phyloP scores from a whole-genome alignment of 2,329 filamentous ascomycete genomes.

The Ophiostoma sp. region DNA sequence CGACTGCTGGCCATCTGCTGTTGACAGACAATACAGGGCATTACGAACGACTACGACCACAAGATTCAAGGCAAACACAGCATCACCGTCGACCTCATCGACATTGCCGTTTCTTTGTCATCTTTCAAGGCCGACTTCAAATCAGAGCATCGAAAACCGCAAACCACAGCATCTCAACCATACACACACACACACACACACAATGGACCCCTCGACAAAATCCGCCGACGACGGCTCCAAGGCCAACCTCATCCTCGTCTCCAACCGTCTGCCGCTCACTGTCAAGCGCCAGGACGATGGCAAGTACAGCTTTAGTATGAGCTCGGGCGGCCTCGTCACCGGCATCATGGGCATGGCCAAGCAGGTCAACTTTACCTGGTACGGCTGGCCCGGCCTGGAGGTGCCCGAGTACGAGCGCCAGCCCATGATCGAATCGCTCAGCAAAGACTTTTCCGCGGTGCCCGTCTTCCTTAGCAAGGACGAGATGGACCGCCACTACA shows the following conservation, averaged over 20 bases:
- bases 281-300: constrained; percentile 92
- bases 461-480: constrained; percentile 93
- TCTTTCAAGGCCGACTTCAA: neutral
- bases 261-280: constrained; percentile 92
- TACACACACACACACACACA: neutral
- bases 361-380: constrained; percentile 94
- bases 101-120: neutral
- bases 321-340: constrained; percentile 89
- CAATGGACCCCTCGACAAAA: constrained; percentile 19
- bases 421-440: constrained; percentile 68
- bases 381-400: constrained; percentile 93
- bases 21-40: neutral
- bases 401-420: constrained; percentile 78
- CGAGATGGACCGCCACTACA: constrained; percentile 91
- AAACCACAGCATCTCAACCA: neutral
- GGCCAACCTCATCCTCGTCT: constrained; percentile 55
- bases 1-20: too few species aligned
- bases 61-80: neutral
- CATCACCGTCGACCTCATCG: neutral
- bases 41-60: neutral
- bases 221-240: constrained; percentile 22
- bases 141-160: neutral
- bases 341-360: constrained; percentile 88
- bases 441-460: constrained; percentile 81
- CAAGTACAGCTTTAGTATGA: constrained; percentile 91